Conservation (phyloP, 495 filamentous ascomycete genomes). For the Penicillium parvum region DNA sequence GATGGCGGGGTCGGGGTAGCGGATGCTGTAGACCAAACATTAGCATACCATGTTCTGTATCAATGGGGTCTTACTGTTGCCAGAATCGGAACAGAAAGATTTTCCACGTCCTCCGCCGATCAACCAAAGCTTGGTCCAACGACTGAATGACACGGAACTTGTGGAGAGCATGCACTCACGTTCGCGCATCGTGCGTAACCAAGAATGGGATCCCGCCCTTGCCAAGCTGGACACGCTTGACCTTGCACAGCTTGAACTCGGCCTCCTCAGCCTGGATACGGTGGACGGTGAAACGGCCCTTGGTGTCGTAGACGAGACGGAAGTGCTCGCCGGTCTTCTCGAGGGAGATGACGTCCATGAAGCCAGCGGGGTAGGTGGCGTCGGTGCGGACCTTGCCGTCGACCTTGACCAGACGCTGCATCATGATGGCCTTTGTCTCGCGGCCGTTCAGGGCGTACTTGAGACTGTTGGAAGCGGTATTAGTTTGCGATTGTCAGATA, state of each 20-base stretch:
- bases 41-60: slow-evolving; percentile 34
- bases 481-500: slow-evolving; percentile 7
- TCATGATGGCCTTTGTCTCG: slow-evolving; percentile 95
- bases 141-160: slow-evolving; percentile 93
- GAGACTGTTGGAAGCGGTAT: slow-evolving; percentile 51
- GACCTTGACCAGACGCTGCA: slow-evolving; percentile 99
- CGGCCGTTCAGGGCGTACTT: slow-evolving; percentile 99
- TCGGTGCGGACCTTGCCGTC: slow-evolving; percentile 99
- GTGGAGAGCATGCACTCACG: slow-evolving; percentile 71
- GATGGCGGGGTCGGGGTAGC: slow-evolving; percentile 95
- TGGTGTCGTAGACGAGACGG: slow-evolving; percentile 99
- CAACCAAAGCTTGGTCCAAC: slow-evolving; percentile 98
- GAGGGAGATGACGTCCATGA: slow-evolving; percentile 99
- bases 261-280: slow-evolving; percentile 97
- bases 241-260: slow-evolving; percentile 98
- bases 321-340: slow-evolving; percentile 99
- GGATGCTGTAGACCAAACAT: slow-evolving; percentile 64
- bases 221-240: slow-evolving; percentile 98
- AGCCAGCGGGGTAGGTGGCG: slow-evolving; percentile 92
- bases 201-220: slow-evolving; percentile 99
- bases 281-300: slow-evolving; percentile 99
- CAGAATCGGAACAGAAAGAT: slow-evolving; percentile 27
- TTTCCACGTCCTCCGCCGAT: slow-evolving; percentile 49
- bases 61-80: slow-evolving; percentile 32
- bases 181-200: slow-evolving; percentile 99